A percentile compares a stretch with the other conserved stretches of the same genome.
Conservation (phyloP, 495 filamentous ascomycete species). For the Penicillium ochrochloron region DNA sequence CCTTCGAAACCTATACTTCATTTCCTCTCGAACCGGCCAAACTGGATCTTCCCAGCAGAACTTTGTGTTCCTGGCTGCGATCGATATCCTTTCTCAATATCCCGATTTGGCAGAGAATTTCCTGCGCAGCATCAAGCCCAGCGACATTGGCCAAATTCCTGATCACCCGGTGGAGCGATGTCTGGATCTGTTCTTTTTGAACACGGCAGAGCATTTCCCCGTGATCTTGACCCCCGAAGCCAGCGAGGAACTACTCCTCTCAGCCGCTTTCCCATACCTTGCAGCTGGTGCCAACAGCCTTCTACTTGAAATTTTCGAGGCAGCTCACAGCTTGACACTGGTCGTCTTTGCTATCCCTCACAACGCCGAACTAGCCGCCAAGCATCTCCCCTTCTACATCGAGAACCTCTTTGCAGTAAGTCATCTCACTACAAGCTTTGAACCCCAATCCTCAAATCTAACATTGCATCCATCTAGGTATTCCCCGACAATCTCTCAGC, state of each 20-base stretch:
- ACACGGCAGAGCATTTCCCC: constrained; percentile 85
- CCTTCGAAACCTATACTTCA: constrained; percentile 84
- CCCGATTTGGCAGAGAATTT: constrained; percentile 72
- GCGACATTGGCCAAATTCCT: constrained; percentile 67
- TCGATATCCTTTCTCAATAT: constrained; percentile 83
- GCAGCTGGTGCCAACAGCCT: constrained; percentile 63
- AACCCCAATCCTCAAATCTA: constrained; percentile 12
- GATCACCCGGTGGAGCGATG: constrained; percentile 75
- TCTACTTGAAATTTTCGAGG: constrained; percentile 82
- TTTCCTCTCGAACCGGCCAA: constrained; percentile 77
- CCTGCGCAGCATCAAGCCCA: constrained; percentile 64
- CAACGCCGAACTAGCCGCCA: constrained; percentile 70
- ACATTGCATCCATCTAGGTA: constrained; percentile 40
- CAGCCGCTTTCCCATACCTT: constrained; percentile 78
- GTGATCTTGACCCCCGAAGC: constrained; percentile 64
- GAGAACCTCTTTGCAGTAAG: constrained; percentile 76
- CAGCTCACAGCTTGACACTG: constrained; percentile 86
- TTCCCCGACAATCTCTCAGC: constrained; percentile 85
- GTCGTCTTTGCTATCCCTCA: constrained; percentile 80
- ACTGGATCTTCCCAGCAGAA: constrained; percentile 77
- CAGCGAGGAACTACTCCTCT: constrained; percentile 75
- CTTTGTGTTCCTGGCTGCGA: constrained; percentile 85
- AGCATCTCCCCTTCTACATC: constrained; percentile 83
- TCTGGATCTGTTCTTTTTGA: constrained; percentile 90
- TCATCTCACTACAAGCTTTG: background rate